Evolutionary conservation across 495 filamentous ascomycete species (phyloP), one percentile per base, ranked within the genome.

Genomic region (Neurospora sp.): DNA sequence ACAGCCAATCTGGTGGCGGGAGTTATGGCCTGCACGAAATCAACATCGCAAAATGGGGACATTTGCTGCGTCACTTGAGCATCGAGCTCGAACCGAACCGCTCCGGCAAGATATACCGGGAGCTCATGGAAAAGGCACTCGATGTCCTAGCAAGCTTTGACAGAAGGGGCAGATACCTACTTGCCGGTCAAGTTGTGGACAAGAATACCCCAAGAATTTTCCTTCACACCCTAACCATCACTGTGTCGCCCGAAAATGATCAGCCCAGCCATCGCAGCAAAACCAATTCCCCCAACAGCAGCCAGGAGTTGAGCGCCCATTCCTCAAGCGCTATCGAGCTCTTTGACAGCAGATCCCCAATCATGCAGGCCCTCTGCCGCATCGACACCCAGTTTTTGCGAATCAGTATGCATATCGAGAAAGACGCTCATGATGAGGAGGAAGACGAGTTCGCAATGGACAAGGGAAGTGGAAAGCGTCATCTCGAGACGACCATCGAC

Each of bases 71-170:
- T 2, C 73, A 80, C 35, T 41, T 84, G 68, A 74, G 72, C 59
- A 74, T 86, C 70, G 79, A 82, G 39, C 76, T 84, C 10, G 79
- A 82, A 22, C 45, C 69, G 1, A 84, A 79, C 72, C 78, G 82
- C 12, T 71, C 76, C 0, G 75, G 69, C 31, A 68, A 69, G 1
- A 31, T 73, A 18, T 82, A 81, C 70, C 48, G 75, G 40, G 35
- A 38, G 1, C 74, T 79, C 1, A 73, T 82, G 75, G 68, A 39
- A 0, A 14, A 20, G 16, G 79, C 79, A 0, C 75, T 82, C 27
- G 69, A 76, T 12, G 68, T 69, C 0, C 42, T 81, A 0, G 69
- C 69, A 9, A 40, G 44, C 27, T 18, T 4, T 4, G 31, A 65
- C 35, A 61, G 27, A 18, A 61, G 27, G 53, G 53, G 53, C 6